Evolutionary conservation across 257 asterid genomes (phyloP), one percentile per base, ranked within the genome.

Genomic region (Solanum megistacrolobum): DNA sequence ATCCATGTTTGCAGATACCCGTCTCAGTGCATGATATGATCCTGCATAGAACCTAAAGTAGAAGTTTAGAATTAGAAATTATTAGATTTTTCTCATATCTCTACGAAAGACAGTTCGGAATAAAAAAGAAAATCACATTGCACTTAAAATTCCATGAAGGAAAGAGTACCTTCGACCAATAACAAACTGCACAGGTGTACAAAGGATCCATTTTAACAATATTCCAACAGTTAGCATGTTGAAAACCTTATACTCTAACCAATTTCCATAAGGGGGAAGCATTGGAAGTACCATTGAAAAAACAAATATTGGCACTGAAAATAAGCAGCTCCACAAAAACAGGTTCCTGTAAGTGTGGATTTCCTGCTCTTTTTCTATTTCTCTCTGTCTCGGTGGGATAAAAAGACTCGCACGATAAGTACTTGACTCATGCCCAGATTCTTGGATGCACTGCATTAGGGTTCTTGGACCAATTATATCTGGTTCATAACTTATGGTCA

Each of bases 1-100:
- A 90, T 97, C 99, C 99, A 97, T 97, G 92, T 97, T 97, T 87
- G 99, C 94, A 87, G 99, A 95, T 91, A 91, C 93, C 88, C 98
- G 93, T 88, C 88, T 93, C 88, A 97, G 92, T 62, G 99, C 98
- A 92, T 95, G 93, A 92, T 97, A 97, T 74, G 99, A 94, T 91
- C 99, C 99, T 39, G 92, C 94, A 93, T 97, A 97, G 91, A 97
- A 97, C 96, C 99, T 97, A 95, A 81, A 72, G 78, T 87, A 84
- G 91, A 89, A 82, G 69, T 29, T 82, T 48, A 82, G 10, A 4
- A 48, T 32, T 48, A 82, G 41, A 82, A 18, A 48, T 29, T 9
- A 46, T 46, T 16, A 82, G 29, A 20, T 20, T 82, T 38, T 39
- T 0, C 23, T 38, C 83, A 12, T 39, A 76, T 76, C 6, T 81